Evolutionary conservation across 176 grass and related monocot genomes (phyloP), one percentile per base, ranked within the genome.

Genomic region (Rhynchospora breviuscula): DNA sequence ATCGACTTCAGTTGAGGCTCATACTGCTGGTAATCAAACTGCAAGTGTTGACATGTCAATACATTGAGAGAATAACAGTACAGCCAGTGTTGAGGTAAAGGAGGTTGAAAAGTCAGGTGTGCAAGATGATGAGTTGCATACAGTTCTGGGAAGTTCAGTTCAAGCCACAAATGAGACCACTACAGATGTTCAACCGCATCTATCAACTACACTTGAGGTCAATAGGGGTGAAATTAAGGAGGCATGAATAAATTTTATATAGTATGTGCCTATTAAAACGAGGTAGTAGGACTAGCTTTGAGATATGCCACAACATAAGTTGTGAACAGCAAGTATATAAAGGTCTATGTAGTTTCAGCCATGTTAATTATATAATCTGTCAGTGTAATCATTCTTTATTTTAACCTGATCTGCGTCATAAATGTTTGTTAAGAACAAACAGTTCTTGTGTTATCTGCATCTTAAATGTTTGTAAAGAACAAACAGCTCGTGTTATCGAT

Each of bases 21-120:
- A 59, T 49, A 52, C 59, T 67, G 59, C 23, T 65, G 49, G 12
- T 19, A 85, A 82, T 47, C 63, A 86, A 59, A 79, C 60, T 52
- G 75, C 47, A 9, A 80, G 40, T 54, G 79, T 61, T 19, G 61
- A 86, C 6, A 29, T 65, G 10, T 66, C 18, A 35, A 81, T 81
- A 35, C 86, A 90, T 74, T 85, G 77, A 49, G 83, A 85, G 0
- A 83, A 81, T 67, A 40, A 19, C 14, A 35, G 64, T 51, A 62
- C 81, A 5, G 13, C 5, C 7, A 14, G 47, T 18, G 77, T 66
- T 2, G 49, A 80, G 44, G 74, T 63, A 4, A 78, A 67, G 1
- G 26, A 29, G 53, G 81, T 78, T 19, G 83, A 63, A 31, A 17
- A 60, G 54, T 63, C 72, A 26, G 8, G 46, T 0, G 75, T 26